Evolutionary conservation across 306 rosid genomes (phyloP), one percentile per base, ranked within the genome.

Genomic region (Glycine latifolia): DNA sequence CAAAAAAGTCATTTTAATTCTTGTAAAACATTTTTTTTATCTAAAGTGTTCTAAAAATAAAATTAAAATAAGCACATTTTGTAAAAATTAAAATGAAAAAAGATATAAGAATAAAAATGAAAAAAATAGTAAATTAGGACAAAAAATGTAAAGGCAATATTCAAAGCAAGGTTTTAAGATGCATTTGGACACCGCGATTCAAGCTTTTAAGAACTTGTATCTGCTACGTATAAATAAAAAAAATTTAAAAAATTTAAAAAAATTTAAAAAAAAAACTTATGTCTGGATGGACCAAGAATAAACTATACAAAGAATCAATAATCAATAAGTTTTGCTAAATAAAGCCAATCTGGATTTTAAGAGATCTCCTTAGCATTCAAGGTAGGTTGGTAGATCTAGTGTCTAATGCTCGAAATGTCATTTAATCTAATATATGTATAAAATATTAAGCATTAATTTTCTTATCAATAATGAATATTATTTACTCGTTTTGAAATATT

Each of bases 351-450:
- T 35, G 17, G 55, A 76, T 76, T 72, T 69, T 13, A 17, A 58
- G 76, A 76, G 1, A 58, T 59, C 69, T 76, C 10, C 15, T 44
- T 66, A 10, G 37, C 10, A 7, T 55, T 75, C 14, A 43, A 67
- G 16, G 14, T 55, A 48, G 56, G 47, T 50, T 49, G 77, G 52
- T 82, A 56, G 67, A 77, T 62, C 61, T 76, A 6, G 14, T 76
- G 41, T 7, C 48, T 47, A 26, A 56, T 16, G 33, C 4, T 16
- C 31, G 10, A 59, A 7, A 59, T 59, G 6, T 20, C 39, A 20
- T 59, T 5, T 2, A 58, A 16, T 8, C 8, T 16, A 2, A 58
- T 58, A 8, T 16, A 56, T 53, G 20, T 53, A 53, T 53, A 5
- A 13, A 52, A 41, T 41, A 11, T 13, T 12, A 1, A 54, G 2